Evolutionary conservation across 2,329 filamentous ascomycete genomes (phyloP), one percentile per base, ranked within the genome.

Genomic region (Teratosphaeria epicoccoides): DNA sequence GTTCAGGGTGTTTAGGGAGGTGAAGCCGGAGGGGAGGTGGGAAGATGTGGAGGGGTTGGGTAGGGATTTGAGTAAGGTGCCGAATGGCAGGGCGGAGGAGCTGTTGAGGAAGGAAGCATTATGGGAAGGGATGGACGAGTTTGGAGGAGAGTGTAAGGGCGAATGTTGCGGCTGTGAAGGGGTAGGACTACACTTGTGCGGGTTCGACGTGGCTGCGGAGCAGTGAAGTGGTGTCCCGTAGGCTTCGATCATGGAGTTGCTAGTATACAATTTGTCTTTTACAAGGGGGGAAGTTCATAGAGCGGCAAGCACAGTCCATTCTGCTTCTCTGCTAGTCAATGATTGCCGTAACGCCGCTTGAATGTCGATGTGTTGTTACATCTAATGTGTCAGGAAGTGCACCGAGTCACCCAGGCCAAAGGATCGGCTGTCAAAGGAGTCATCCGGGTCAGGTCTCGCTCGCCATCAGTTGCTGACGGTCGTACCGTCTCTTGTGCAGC

Each of bases 1-100:
- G 14, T 55, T 77, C 9, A 57, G 52, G 0, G 62, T 70, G 9
- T 59, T 73, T 40, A 61, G 68, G 24, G 66, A 68, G 43, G 24
- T 69, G 2, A 67, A 68, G 45, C 75, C 76, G 0, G 62, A 70
- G 2, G 58, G 46, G 45, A 47, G 47, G 12, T 57, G 61, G 22
- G 43, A 49, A 7, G 56, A 53, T 28, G 50, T 59, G 23, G 55
- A 59, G 23, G 49, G 55, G 24, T 50, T 58, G 24, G 57, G 53
- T 4, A 46, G 53, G 24, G 62, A 66, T 51, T 37, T 61, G 44
- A 61, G 57, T 48, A 51, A 56, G 43, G 52, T 64, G 6, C 63
- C 62, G 9, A 64, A 63, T 46, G 53, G 57, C 24, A 50, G 55
- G 25, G 63, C 61, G 9, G 62, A 63, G 45, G 55, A 54, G 49